Conservation (phyloP, 495 filamentous ascomycete species). For the Choiromyces venosus region DNA sequence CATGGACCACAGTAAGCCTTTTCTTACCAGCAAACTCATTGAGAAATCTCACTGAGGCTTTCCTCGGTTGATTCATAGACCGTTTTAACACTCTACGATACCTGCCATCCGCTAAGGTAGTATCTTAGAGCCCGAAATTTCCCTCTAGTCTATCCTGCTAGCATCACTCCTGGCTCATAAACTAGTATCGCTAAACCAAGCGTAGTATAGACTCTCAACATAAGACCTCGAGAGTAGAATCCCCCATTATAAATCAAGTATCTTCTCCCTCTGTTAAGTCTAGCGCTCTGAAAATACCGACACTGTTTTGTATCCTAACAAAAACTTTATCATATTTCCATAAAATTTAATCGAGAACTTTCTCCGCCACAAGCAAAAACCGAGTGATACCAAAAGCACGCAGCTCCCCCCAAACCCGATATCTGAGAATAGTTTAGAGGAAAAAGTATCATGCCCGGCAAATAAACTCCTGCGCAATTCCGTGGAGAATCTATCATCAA, state of each 20-base stretch:
- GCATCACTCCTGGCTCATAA: neutral
- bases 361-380: neutral
- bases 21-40: neutral
- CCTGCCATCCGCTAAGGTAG: neutral
- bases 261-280: neutral
- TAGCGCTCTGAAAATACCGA: too few relatives aligned
- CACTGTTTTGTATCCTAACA: neutral
- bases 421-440: neutral
- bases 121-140: too few relatives aligned
- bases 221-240: neutral
- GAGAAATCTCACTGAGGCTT: neutral
- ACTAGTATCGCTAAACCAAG: too few relatives aligned
- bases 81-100: neutral
- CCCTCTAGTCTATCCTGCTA: neutral
- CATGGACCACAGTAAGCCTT: neutral
- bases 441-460: neutral
- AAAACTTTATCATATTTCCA: neutral
- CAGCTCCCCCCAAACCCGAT: neutral
- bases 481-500: too few relatives aligned
- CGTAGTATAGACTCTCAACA: neutral
- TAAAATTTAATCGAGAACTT: neutral
- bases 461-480: too few relatives aligned
- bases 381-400: neutral
- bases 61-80: neutral
- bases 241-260: neutral